A percentile compares a stretch with the other conserved stretches of the same genome.
phyloP scores from a whole-genome alignment of 768 basidiomycete genomes.

The Phlebiopsis flavidoalba region DNA sequence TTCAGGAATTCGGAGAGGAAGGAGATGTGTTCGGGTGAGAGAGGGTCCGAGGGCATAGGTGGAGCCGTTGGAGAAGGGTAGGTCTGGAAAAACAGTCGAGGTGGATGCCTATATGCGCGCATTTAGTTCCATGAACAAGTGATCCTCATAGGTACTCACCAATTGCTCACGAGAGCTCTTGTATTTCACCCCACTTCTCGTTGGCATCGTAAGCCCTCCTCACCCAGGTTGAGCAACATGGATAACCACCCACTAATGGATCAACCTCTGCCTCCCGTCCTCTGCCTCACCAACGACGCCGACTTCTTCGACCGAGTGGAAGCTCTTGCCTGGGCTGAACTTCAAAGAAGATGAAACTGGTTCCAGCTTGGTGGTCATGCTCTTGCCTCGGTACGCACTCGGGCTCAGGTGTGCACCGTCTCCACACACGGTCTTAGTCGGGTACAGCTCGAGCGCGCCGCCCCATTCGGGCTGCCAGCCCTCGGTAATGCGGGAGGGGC shows the following conservation, averaged over 20 bases:
- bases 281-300: constrained; percentile 73
- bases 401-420: constrained; percentile 66
- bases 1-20: constrained; percentile 86
- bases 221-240: constrained; percentile 87
- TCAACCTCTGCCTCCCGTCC: constrained; percentile 71
- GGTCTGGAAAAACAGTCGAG: constrained; percentile 50
- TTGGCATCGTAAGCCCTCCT: constrained; percentile 78
- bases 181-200: constrained; percentile 32
- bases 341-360: constrained; percentile 81
- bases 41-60: constrained; percentile 44
- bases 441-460: constrained; percentile 92
- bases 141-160: constrained; percentile 43
- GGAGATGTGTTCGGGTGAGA: constrained; percentile 53
- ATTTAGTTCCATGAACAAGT: neutral
- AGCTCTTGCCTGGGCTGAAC: constrained; percentile 95
- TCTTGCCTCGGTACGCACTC: constrained; percentile 56
- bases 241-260: constrained; percentile 97
- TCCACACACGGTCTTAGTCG: constrained; percentile 51
- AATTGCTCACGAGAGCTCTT: constrained; percentile 92
- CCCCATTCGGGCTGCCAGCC: constrained; percentile 90
- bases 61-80: constrained; percentile 38
- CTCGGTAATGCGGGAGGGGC: constrained; percentile 67
- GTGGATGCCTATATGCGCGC: constrained; percentile 46
- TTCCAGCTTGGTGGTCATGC: constrained; percentile 82
- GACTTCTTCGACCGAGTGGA: constrained; percentile 96